Evolutionary conservation across 1,284 basidiomycete genomes (phyloP), one percentile per base, ranked within the genome.

Genomic region (Pseudozyma hubeiensis): DNA sequence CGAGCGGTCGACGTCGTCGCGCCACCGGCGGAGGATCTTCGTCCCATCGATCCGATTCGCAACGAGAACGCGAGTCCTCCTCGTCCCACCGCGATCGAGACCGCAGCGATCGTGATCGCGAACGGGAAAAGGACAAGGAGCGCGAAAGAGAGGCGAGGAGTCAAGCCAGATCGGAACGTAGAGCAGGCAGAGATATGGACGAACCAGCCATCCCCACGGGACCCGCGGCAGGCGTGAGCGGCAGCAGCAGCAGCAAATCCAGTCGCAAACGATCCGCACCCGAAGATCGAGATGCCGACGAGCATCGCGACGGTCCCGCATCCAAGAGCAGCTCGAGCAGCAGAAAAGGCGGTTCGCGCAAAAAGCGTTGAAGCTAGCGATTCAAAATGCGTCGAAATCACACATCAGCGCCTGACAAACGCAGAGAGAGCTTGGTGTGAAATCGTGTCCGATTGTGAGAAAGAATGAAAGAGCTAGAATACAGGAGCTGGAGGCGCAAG

Each of bases 101-200:
- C 40, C 66, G 53, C 8, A 51, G 43, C 3, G 73, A 71, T 7
- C 54, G 56, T 5, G 61, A 73, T 13, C 58, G 64, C 16, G 71
- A 68, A 19, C 39, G 53, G 4, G 70, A 72, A 34, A 44, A 45
- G 34, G 68, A 72, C 34, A 56, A 52, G n/a, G 64, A 64, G 19
- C 43, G 62, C 24, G 63, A 65, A 29, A 19, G 63, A 4, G 66
- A 74, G 35, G 70, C 59, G 8, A 34, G 70, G 5, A 72, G 60
- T 33, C 69, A 76, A 29, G 68, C 64, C 1, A 44, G 71, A 45
- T 54, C 62, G 1, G 71, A 74, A 17, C 50, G 71, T 4, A 57
- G 74, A 48, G 62, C 74, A 3, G 71, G 69, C 0, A 52, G 63
- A 33, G 74, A 76, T 47, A 4, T 66, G 1, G 70, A 73, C n/a